phyloP scores from a whole-genome alignment of 352 stramenopile genomes.

The Phytophthora parvispora region DNA sequence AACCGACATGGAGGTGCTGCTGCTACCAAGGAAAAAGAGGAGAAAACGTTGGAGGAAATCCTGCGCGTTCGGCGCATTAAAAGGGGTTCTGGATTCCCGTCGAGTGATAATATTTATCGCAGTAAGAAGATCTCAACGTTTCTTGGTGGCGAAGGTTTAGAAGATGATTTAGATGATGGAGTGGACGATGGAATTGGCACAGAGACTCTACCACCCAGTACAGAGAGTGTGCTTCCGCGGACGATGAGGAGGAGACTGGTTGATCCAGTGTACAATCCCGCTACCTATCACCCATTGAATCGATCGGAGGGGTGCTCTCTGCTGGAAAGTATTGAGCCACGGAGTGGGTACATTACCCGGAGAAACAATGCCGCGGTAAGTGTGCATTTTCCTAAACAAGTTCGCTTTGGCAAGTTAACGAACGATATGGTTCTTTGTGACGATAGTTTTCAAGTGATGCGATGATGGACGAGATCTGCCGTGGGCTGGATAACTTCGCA shows the following conservation, averaged over 20 bases:
- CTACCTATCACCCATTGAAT: constrained; percentile 56
- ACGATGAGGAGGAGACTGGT: constrained; percentile 39
- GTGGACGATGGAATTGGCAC: constrained; percentile 26
- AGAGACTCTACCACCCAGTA: constrained; percentile 27
- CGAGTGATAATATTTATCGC: constrained; percentile 51
- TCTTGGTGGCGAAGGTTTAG: constrained; percentile 33
- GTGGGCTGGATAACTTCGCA: constrained; percentile 55
- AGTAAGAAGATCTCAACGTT: constrained; percentile 40
- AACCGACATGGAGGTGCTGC: constrained; percentile 28
- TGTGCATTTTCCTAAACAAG: background rate
- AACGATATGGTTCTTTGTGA: background rate
- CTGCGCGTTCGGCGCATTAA: constrained; percentile 45
- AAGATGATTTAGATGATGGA: constrained; percentile 35
- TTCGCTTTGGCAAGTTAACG: background rate
- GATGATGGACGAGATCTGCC: constrained; percentile 38
- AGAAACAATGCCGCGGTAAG: constrained; percentile 33
- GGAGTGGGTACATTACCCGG: constrained; percentile 25
- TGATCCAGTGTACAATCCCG: constrained; percentile 22
- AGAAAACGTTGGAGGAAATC: constrained; percentile 27
- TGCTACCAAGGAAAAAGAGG: constrained; percentile 30
- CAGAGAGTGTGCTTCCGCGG: constrained; percentile 32
- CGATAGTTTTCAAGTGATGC: constrained; percentile 29
- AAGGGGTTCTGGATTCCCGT: constrained; percentile 46
- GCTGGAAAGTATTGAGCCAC: constrained; percentile 60
- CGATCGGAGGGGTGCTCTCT: constrained; percentile 44